A percentile compares a stretch with the other conserved stretches of the same genome.
Evolutionary conservation across 108 stramenopile genomes (phyloP).

Genomic region (Chaetoceros tenuissimus): DNA sequence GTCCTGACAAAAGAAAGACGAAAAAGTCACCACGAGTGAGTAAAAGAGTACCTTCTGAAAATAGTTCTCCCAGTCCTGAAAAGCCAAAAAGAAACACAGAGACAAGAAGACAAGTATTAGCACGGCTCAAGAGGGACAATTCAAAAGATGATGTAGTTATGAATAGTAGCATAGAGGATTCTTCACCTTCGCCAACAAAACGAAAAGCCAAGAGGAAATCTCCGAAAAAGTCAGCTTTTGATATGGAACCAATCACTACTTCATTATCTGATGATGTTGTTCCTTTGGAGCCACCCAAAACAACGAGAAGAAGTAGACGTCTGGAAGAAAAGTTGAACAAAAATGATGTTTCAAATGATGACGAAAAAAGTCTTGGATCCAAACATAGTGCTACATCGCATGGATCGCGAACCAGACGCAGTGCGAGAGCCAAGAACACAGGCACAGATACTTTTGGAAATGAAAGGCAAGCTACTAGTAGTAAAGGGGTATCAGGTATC

Average conservation of each 20-base stretch:
- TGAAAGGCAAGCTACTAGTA: background rate
- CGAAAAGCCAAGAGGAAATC: background rate
- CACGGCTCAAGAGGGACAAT: background rate
- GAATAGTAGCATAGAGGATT: too few relatives aligned
- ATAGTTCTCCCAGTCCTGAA: background rate
- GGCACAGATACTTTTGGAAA: background rate
- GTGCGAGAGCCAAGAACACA: constrained; percentile 5
- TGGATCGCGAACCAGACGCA: constrained; percentile 13
- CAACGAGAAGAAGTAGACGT: constrained; percentile 2
- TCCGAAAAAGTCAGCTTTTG: background rate
- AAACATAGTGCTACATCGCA: constrained; percentile 12
- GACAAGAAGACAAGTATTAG: background rate
- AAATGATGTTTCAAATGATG: background rate
- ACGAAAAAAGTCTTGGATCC: constrained; percentile 12
- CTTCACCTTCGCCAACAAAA: background rate
- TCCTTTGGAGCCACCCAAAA: background rate
- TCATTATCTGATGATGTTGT: background rate
- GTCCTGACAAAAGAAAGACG: background rate
- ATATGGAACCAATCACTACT: background rate
- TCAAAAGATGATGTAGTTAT: background rate
- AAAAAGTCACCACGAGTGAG: background rate
- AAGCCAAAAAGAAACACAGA: background rate
- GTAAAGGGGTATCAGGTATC: background rate
- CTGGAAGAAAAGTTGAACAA: background rate
- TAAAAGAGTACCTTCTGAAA: background rate